Evolutionary conservation across 441 rosid genomes (phyloP), one percentile per base, ranked within the genome.

Genomic region (Euphorbia celastroides): DNA sequence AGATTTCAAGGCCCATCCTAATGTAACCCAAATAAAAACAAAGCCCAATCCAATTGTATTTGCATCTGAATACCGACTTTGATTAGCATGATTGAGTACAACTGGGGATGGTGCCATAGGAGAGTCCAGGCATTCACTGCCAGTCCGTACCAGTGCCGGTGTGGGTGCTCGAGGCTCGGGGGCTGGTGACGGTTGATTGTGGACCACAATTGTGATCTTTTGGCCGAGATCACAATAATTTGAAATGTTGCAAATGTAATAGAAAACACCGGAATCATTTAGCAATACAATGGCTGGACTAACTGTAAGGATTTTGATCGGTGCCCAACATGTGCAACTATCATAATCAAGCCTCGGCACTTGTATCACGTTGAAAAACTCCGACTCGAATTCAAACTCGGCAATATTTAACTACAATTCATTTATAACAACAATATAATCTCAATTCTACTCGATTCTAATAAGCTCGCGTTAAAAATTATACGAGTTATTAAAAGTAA

Each of bases 241-340:
- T 0, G 86, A 79, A 66, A 82, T 52, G 63, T 73, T 82, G 77
- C 80, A 82, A n/a, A 79, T 74, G 68, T 72, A 82, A 67, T 82
- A 77, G 62, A 74, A 74, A 42, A 67, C 72, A 3, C 83, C 79
- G 28, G 57, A 54, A 30, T 74, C 67, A 17, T 50, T 58, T 57
- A 75, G 58, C 17, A 42, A 2, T 14, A 80, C 62, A 12, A 50
- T 66, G 2, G 79, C 83, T 16, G 82, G 83, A 34, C 82, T 64
- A 11, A 27, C 11, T 2, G 52, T 58, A 5, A 75, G 54, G 67
- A 69, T 42, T 64, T 66, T 59, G 28, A 74, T 70, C 51, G 86
- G 79, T 65, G 50, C 71, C 62, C 51, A 22, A 0, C 72, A 52
- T 3, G 66, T 67, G 79, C 82, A 82, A 23, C 22, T 57, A 17